Conservation (phyloP, 2,329 filamentous ascomycete species). For the Ascochyta rabiei region DNA sequence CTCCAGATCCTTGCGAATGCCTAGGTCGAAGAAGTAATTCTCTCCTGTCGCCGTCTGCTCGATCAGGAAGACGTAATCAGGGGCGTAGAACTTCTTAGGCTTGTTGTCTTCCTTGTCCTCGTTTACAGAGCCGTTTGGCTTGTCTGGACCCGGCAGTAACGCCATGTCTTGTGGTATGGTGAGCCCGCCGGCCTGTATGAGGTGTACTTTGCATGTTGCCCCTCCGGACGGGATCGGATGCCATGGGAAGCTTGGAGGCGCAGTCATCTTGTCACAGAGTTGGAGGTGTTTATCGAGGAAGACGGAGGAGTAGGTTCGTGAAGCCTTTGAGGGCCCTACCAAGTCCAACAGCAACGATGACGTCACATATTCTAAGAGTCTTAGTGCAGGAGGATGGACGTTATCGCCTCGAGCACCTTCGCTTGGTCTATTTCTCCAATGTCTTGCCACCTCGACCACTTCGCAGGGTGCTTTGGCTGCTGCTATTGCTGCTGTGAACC, state of each 20-base stretch:
- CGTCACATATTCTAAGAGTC: background rate
- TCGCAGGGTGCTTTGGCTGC: no score
- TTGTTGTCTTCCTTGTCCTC: constrained; percentile 41
- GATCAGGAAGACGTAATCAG: constrained; percentile 43
- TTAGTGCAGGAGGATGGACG: background rate
- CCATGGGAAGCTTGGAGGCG: constrained; percentile 25
- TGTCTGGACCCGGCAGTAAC: constrained; percentile 52
- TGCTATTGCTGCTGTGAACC: no score
- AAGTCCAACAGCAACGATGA: background rate
- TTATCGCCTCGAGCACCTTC: background rate
- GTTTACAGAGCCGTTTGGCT: constrained; percentile 48
- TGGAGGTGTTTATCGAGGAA: background rate
- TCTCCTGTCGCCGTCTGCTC: constrained; percentile 37
- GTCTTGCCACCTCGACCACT: no score
- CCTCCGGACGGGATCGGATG: constrained; percentile 31
- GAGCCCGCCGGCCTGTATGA: constrained; percentile 49
- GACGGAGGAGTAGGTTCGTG: background rate
- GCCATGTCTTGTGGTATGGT: constrained; percentile 55
- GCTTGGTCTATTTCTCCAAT: no score
- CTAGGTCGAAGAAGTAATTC: constrained; percentile 61
- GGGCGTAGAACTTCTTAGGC: constrained; percentile 29
- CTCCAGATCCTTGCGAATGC: constrained; percentile 55
- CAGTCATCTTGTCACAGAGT: background rate
- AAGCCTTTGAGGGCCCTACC: background rate
- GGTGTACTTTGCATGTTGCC: constrained; percentile 38